Evolutionary conservation across 331 rosid species (phyloP), one percentile per base, ranked within the genome.

Genomic region (Malus hybrid): DNA sequence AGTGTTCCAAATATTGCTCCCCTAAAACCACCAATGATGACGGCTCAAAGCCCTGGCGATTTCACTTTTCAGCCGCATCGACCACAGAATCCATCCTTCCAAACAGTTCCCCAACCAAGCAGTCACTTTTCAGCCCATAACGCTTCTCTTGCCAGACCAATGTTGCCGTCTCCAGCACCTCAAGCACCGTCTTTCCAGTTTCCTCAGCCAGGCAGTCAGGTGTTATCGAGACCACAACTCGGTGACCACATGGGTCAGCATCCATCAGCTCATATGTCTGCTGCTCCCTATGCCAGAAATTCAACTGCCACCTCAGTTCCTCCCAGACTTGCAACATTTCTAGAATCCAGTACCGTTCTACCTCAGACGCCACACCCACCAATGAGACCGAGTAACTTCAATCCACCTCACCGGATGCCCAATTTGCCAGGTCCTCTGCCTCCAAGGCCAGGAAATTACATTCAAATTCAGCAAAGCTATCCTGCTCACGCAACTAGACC

Each of bases 61-160:
- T 90, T 92, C 76, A 87, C 91, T 66, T 94, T 92, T 77, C 97
- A 82, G 66, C 85, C 89, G 18, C 92, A 76, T 42, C 69, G 73
- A 44, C 93, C 87, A 1, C 87, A 65, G 46, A 83, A 78, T 80
- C 70, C 85, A 81, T 82, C 88, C 77, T 31, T 80, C 79, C 90
- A 88, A 82, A 69, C 71, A 48, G 65, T 70, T 68, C 78, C 85
- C 48, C 83, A 80, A 52, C 80, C 79, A 46, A 85, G 77, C 86
- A 80, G 66, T 76, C 93, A 88, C 46, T 77, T 83, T 79, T 71
- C 84, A 46, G 20, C 42, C 10, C 87, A 72, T 61, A 84, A 80
- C 65, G 74, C 78, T 61, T 69, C 27, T 13, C 85, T 72, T 1
- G 14, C 74, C 20, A 62, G 39, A 48, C 67, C 73, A n/a, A 16